Conservation (phyloP, 1,284 basidiomycete species). For the Meira nashicola region DNA sequence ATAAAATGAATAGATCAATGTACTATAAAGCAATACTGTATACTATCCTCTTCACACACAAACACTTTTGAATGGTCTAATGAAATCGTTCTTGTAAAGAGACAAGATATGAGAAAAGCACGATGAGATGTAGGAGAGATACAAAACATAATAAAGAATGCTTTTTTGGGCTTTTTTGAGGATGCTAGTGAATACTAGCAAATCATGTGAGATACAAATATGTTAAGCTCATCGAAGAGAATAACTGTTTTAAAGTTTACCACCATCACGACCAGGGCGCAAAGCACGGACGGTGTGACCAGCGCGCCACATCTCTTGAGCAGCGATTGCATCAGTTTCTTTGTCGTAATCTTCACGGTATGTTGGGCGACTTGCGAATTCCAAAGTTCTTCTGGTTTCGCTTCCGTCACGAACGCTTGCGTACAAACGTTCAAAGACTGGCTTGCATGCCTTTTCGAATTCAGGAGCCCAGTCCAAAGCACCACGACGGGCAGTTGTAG, state of each 20-base stretch:
- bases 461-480: conserved; percentile 99
- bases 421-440: conserved; percentile 92
- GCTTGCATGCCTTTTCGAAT: conserved; percentile 87
- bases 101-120: too few species aligned
- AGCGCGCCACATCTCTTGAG: conserved; percentile 82
- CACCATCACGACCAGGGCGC: conserved; percentile 31
- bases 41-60: neutral
- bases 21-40: neutral
- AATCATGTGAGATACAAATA: too few species aligned
- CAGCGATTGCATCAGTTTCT: conserved; percentile 91
- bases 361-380: conserved; percentile 87
- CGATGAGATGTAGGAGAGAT: neutral
- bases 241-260: too few species aligned
- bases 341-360: conserved; percentile 90
- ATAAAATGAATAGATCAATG: neutral
- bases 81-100: too few species aligned
- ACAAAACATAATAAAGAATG: neutral
- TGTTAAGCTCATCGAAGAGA: too few species aligned
- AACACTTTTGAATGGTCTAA: too few species aligned
- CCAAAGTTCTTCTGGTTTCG: conserved; percentile 92
- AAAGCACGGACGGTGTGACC: conserved; percentile 48
- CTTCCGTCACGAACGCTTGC: conserved; percentile 88
- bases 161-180: too few species aligned
- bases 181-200: too few species aligned
- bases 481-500: conserved; percentile 95